A percentile compares a stretch with the other conserved stretches of the same genome.
phyloP scores from a whole-genome alignment of 768 basidiomycete species.

The Amanita inopinata region DNA sequence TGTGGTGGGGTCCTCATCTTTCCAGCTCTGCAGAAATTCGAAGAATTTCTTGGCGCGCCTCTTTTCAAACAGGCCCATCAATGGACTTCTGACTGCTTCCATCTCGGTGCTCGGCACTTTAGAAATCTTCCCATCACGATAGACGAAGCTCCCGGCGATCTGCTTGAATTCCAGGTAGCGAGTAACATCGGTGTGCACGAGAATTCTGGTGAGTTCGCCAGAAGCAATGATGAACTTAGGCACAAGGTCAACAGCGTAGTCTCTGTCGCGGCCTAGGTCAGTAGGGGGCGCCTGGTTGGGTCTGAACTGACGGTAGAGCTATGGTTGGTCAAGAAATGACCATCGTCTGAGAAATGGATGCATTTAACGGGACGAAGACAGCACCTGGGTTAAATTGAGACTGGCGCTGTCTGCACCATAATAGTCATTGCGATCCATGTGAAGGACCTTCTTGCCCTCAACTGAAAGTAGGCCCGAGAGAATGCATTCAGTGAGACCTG shows the following conservation, averaged over 20 bases:
- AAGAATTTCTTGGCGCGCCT: constrained; percentile 98
- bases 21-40: constrained; percentile 92
- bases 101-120: constrained; percentile 97
- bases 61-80: constrained; percentile 99
- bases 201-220: constrained; percentile 94
- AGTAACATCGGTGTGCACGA: constrained; percentile 97
- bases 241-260: constrained; percentile 96
- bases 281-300: constrained; percentile 63
- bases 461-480: constrained; percentile 97
- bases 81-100: constrained; percentile 88
- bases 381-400: constrained; percentile 92
- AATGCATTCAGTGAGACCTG: constrained; percentile 97
- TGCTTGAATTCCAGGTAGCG: constrained; percentile 99
- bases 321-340: constrained; percentile 12
- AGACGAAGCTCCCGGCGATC: constrained; percentile 97
- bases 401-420: constrained; percentile 97
- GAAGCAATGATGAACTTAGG: constrained; percentile 99
- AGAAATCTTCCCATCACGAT: constrained; percentile 91
- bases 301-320: constrained; percentile 97
- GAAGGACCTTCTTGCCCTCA: constrained; percentile 98
- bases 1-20: constrained; percentile 89
- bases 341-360: constrained; percentile 9
- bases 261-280: constrained; percentile 91
- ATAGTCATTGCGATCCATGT: constrained; percentile 98
- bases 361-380: constrained; percentile 4